phyloP scores from a whole-genome alignment of 176 grass and related monocot genomes.

The Lolium rigidum region DNA sequence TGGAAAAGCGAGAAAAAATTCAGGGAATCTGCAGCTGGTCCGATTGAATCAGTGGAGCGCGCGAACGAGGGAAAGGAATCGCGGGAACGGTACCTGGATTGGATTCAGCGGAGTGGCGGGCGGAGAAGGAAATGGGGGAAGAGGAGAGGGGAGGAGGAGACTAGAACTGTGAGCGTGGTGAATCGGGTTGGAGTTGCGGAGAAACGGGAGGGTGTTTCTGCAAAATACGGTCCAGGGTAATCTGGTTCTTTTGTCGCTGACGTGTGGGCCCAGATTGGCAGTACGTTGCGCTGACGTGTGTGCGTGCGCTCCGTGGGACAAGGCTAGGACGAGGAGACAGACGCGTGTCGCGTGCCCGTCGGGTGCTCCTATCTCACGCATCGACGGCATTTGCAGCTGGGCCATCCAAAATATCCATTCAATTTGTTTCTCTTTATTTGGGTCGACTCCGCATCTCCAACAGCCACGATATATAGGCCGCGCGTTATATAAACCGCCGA shows the following conservation, averaged over 20 bases:
- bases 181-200: neutral
- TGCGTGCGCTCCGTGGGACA: neutral
- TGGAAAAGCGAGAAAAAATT: neutral
- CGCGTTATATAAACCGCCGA: no score
- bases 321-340: neutral
- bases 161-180: neutral
- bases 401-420: no score
- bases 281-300: neutral
- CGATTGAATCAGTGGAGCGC: no score
- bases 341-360: neutral
- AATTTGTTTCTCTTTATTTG: no score
- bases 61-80: neutral
- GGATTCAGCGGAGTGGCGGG: constrained; percentile 6
- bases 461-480: no score
- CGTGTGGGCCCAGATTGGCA: neutral
- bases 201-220: neutral
- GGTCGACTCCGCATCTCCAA: no score
- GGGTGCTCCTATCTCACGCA: no score
- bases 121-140: neutral
- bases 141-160: no score
- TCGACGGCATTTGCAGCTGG: no score
- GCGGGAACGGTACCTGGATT: neutral
- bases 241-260: neutral
- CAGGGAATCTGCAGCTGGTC: neutral
- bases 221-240: neutral